A percentile compares a stretch with the other conserved stretches of the same genome.
Conservation (phyloP, 768 basidiomycete species). For the Auricularia cornea region DNA sequence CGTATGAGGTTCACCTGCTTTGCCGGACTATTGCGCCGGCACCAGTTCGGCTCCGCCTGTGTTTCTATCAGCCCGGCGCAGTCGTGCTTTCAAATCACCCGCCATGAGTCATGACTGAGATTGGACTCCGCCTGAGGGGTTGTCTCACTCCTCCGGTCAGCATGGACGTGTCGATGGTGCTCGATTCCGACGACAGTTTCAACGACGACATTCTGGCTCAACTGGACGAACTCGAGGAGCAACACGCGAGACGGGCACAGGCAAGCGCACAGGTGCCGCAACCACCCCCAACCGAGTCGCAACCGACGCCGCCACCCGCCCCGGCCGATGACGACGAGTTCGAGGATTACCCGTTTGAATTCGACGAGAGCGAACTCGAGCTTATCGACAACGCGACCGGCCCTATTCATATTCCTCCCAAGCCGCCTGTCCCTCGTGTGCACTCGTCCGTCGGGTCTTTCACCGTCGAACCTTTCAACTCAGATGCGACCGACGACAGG, state of each 20-base stretch:
- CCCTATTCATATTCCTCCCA: conserved; percentile 27
- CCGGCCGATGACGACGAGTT: conserved; percentile 35
- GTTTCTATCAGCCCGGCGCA: no score
- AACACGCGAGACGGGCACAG: conserved; percentile 18
- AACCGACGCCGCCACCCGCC: no score
- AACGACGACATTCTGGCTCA: conserved; percentile 54
- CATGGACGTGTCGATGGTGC: not conserved
- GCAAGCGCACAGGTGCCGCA: conserved; percentile 9
- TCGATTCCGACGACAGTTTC: conserved; percentile 61
- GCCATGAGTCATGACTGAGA: no score
- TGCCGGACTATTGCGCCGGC: no score
- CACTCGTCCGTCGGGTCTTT: conserved; percentile 20
- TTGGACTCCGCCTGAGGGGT: not conserved
- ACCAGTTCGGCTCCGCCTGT: no score
- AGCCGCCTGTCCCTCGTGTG: conserved; percentile 57
- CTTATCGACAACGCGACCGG: conserved; percentile 36
- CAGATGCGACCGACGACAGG: conserved; percentile 11
- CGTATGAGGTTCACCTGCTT: no score
- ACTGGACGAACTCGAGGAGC: conserved; percentile 68
- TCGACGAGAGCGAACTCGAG: conserved; percentile 47
- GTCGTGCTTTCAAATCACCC: no score
- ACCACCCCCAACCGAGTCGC: conserved; percentile 17
- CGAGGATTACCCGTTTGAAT: conserved; percentile 38
- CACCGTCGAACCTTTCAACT: conserved; percentile 6
- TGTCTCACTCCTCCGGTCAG: not conserved